Evolutionary conservation across 805 yeast genomes (phyloP), one percentile per base, ranked within the genome.

Genomic region (Pichia insulana): DNA sequence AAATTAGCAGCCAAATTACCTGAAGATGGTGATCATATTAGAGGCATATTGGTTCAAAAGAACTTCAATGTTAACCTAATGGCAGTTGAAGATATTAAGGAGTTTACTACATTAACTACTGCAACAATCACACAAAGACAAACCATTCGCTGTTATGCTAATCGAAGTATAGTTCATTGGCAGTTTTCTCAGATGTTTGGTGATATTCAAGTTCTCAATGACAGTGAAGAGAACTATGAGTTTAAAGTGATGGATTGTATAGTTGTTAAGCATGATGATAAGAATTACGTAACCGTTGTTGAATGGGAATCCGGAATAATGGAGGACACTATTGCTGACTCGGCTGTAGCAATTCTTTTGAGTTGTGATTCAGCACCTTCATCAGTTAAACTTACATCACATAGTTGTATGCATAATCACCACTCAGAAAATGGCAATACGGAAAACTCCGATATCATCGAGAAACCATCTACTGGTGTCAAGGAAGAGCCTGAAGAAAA

Each of bases 141-240:
- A 58, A 71, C 78, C 7, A 65, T 92, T 17, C 74, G 75, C 41
- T 83, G 92, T 37, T 79, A 80, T 56, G 94, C 96, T 4, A 84
- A 83, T 35, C 74, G 84, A 28, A 83, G 84, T 36, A 68, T 92
- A 44, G 76, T 92, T 46, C 73, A 75, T 46, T 92, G 94, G 88
- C 97, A 92, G 57, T 71, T 92, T 44, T 76, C 81, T 45, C 97
- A 89, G 58, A 92, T 92, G 98, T 92, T 90, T 70, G 97, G 97
- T 2, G 75, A 71, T 54, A 74, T 88, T 4, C 78, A 80, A 36
- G 73, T 85, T 2, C 43, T 78, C 3, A 69, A 68, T 40, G 87
- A 80, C 50, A 79, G 75, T 13, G 52, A 51, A 1, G 68, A 74
- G 17, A 74, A 67, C 46, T 67, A 71, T 45, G 71, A 71, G 18